A percentile compares a stretch with the other conserved stretches of the same genome.
Evolutionary conservation across 2,329 filamentous ascomycete species (phyloP).

Genomic region (Blastomyces silverae): DNA sequence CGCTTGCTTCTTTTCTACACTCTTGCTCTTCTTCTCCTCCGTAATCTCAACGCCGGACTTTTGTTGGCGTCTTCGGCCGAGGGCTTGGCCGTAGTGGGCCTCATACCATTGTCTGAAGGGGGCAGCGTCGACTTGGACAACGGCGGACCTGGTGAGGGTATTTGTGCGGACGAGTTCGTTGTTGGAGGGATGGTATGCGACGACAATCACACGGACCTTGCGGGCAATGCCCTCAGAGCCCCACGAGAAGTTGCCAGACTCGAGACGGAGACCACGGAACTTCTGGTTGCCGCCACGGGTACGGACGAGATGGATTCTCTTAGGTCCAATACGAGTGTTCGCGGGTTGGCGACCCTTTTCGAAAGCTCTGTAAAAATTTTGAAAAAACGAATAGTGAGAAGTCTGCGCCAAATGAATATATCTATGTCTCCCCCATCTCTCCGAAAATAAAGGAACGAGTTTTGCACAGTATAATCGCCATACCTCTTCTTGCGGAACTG

Average conservation of each 20-base stretch:
- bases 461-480: conserved; percentile 21
- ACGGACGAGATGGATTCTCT: conserved; percentile 94
- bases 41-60: conserved; percentile 51
- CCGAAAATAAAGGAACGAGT: not conserved
- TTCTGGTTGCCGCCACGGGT: conserved; percentile 99
- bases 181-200: conserved; percentile 99
- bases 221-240: conserved; percentile 94
- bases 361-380: conserved; percentile 82
- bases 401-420: conserved; percentile 48
- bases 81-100: conserved; percentile 89
- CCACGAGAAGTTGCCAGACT: conserved; percentile 99
- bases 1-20: conserved; percentile 93
- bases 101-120: conserved; percentile 99
- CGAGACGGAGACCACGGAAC: conserved; percentile 97
- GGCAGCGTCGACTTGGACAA: conserved; percentile 97
- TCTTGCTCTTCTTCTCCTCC: conserved; percentile 85
- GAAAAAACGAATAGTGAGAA: conserved; percentile 58
- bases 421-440: not conserved
- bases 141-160: conserved; percentile 97
- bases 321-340: conserved; percentile 97
- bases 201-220: conserved; percentile 98
- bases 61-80: conserved; percentile 88
- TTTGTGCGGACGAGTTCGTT: conserved; percentile 99
- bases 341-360: conserved; percentile 99
- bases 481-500: conserved; percentile 67